A percentile compares a stretch with the other conserved stretches of the same genome.
Evolutionary conservation across 2,329 filamentous ascomycete species (phyloP).

Genomic region (Nemania sp.): DNA sequence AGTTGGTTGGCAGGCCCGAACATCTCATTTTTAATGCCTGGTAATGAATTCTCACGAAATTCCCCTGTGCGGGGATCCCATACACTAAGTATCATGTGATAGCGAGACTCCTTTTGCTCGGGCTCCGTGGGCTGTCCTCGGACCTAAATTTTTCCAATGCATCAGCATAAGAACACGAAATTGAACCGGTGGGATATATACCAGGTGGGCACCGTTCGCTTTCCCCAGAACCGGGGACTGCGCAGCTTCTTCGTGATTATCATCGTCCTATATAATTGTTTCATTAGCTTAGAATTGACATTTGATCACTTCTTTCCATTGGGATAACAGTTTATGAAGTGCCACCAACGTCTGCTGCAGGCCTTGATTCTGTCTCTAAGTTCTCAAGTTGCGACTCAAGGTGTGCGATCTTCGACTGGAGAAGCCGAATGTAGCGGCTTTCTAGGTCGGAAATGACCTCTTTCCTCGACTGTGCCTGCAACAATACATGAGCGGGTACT

Average conservation of each 20-base stretch:
- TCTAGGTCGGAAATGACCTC: constrained; percentile 4
- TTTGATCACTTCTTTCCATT: background rate
- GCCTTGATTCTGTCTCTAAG: background rate
- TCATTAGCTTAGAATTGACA: too few species aligned
- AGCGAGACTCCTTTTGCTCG: constrained; percentile 1
- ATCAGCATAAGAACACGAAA: too few species aligned
- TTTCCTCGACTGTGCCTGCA: background rate
- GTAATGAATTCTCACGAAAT: constrained; percentile 3
- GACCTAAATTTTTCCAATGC: background rate
- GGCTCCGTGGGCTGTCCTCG: background rate
- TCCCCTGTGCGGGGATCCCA: constrained; percentile 1
- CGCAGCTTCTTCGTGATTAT: too few species aligned
- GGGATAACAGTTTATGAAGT: background rate
- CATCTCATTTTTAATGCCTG: background rate
- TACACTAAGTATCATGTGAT: constrained; percentile 4
- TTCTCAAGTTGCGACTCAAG: constrained; percentile 7
- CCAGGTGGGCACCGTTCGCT: too few species aligned
- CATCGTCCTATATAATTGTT: too few species aligned
- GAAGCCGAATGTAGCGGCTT: constrained; percentile 8
- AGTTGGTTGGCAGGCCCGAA: background rate
- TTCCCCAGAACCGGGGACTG: too few species aligned
- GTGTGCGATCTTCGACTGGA: constrained; percentile 3
- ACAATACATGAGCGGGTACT: background rate
- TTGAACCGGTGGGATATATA: too few species aligned
- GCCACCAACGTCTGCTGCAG: background rate